These are phyloP conservation scores for Ceratobasidium sp. DNA, from an alignment of 1,284 basidiomycete species.

Conservation along the genomic window DNA sequence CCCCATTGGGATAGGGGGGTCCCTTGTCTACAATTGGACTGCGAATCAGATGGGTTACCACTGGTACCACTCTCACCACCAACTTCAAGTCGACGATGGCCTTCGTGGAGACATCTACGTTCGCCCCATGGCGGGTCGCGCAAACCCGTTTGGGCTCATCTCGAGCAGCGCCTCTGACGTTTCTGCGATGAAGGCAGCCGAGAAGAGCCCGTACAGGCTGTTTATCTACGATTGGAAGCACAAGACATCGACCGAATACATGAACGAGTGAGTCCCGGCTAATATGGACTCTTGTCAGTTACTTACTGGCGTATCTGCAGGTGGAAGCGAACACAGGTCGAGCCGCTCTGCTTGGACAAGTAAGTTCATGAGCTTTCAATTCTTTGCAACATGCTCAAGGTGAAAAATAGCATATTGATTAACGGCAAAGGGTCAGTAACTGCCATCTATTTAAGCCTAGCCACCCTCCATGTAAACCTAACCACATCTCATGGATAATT, in stretches of 20 bases:
- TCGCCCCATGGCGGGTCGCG: slow-evolving; percentile 23
- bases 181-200: slow-evolving; percentile 43
- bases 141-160: slow-evolving; percentile 33
- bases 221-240: slow-evolving; percentile 44
- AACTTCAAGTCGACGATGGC: slow-evolving; percentile 41
- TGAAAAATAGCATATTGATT: slow-evolving; percentile 23
- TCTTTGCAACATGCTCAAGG: no score
- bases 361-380: background rate
- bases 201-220: slow-evolving; percentile 38
- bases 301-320: background rate
- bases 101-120: slow-evolving; percentile 41
- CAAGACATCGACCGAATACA: slow-evolving; percentile 35
- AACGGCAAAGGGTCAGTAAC: slow-evolving; percentile 44
- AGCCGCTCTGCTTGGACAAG: slow-evolving; percentile 44
- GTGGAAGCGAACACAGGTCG: slow-evolving; percentile 40
- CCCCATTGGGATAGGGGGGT: slow-evolving; percentile 14
- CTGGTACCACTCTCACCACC: slow-evolving; percentile 44
- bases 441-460: background rate
- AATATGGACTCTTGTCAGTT: background rate
- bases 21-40: slow-evolving; percentile 21
- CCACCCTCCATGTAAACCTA: background rate
- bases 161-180: slow-evolving; percentile 31
- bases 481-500: no score
- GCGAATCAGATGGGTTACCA: slow-evolving; percentile 31
- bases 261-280: slow-evolving; percentile 14